These are phyloP conservation scores for Aspergillus pseudotamarii DNA, from an alignment of 2,329 filamentous ascomycete species.

Conservation along the genomic window DNA sequence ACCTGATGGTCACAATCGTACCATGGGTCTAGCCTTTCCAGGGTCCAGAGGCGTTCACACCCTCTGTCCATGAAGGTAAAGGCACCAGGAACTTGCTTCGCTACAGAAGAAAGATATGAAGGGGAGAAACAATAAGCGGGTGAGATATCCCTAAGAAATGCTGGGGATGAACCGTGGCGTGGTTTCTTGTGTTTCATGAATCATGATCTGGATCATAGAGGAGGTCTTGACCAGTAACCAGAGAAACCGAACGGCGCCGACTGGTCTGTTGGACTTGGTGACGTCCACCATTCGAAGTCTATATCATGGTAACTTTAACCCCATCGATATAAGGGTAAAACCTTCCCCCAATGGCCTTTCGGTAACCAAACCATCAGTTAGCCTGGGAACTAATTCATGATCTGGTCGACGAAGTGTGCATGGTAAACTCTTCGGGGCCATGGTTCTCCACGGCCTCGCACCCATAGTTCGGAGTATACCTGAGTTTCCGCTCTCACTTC, in stretches of 20 bases:
- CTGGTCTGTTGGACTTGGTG: slow-evolving; percentile 12
- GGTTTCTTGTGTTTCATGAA: slow-evolving; percentile 2
- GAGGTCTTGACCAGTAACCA: slow-evolving; percentile 1
- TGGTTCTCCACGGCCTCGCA: neutral
- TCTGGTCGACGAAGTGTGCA: neutral
- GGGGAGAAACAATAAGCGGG: neutral
- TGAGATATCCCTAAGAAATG: neutral
- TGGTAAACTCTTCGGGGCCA: slow-evolving; percentile 6
- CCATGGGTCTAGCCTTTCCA: slow-evolving; percentile 3
- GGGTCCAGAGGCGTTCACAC: slow-evolving; percentile 3
- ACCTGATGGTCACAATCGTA: neutral
- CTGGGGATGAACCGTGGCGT: neutral
- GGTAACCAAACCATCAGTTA: neutral
- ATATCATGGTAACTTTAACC: slow-evolving; percentile 1
- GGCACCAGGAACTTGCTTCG: slow-evolving; percentile 8
- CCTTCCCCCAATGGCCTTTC: neutral
- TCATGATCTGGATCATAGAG: slow-evolving; percentile 5
- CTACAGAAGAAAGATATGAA: neutral
- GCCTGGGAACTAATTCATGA: neutral
- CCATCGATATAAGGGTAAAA: neutral
- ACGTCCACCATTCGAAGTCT: slow-evolving; percentile 23
- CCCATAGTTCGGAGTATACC: slow-evolving; percentile 1
- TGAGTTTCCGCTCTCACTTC: neutral
- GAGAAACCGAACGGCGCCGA: neutral
- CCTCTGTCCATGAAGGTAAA: neutral